Conservation (phyloP, 2,329 filamentous ascomycete genomes). For the Fusarium nodosum region DNA sequence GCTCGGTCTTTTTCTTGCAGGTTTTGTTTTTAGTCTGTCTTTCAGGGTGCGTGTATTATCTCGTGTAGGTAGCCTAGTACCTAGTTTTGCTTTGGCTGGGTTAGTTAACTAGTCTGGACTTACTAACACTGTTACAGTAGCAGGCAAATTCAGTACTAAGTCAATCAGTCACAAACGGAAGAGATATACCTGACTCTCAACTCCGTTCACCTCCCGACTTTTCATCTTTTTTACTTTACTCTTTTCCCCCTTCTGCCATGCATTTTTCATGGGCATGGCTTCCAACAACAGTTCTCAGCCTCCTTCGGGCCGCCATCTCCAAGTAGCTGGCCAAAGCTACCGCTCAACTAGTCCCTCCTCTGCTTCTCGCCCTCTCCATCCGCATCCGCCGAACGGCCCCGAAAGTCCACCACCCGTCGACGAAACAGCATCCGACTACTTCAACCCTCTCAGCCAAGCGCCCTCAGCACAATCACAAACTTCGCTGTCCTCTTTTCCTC, state of each 20-base stretch:
- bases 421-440: constrained; percentile 46
- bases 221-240: not conserved
- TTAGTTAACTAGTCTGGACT: not conserved
- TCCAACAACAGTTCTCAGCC: constrained; percentile 38
- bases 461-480: constrained; percentile 46
- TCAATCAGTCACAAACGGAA: too few relatives aligned
- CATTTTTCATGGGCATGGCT: constrained; percentile 40
- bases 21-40: constrained; percentile 1
- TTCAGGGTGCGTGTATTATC: not conserved
- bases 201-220: not conserved
- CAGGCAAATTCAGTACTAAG: not conserved
- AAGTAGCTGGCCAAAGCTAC: constrained; percentile 9
- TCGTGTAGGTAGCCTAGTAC: not conserved
- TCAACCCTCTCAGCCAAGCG: constrained; percentile 41
- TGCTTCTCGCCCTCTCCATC: not conserved
- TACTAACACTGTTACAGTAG: not conserved
- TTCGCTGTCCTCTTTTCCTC: constrained; percentile 32
- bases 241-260: constrained; percentile 15
- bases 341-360: constrained; percentile 37
- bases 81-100: too few relatives aligned
- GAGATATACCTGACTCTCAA: not conserved
- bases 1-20: not conserved
- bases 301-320: constrained; percentile 41
- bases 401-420: constrained; percentile 40
- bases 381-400: constrained; percentile 31